Percentiles rank a stretch among this genome's conserved stretches.
Conservation (phyloP, 371 early-diverging fungal genomes). For the Blastocladiella emersonii region DNA sequence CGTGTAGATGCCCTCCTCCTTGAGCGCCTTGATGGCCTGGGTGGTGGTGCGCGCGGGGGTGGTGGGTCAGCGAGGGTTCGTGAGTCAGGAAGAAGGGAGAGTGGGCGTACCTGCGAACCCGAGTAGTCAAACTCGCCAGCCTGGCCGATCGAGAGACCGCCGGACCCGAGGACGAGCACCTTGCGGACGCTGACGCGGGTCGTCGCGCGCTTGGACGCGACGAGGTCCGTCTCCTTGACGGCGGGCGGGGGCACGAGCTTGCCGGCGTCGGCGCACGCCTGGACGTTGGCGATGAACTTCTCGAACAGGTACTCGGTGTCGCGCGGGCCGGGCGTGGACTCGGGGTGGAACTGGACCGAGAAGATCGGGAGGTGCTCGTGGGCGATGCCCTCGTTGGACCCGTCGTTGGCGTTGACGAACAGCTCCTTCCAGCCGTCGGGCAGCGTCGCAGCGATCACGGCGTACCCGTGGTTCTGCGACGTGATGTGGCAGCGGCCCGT, state of each 20-base stretch:
- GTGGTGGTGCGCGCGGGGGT: too few relatives aligned
- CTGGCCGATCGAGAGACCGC: conserved; percentile 90
- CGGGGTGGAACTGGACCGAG: conserved; percentile 97
- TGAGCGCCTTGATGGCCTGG: conserved; percentile 90
- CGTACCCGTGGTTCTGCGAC: conserved; percentile 91
- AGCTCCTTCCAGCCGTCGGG: conserved; percentile 66
- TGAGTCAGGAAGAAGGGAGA: conserved; percentile 7
- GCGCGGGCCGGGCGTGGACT: conserved; percentile 91
- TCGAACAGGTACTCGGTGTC: conserved; percentile 93
- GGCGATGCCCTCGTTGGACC: conserved; percentile 92
- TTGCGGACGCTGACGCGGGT: neutral
- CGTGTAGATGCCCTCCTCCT: conserved; percentile 74
- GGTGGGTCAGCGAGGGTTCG: conserved; percentile 34
- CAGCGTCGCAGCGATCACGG: conserved; percentile 71
- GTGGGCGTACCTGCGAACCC: conserved; percentile 24
- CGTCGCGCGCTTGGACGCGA: neutral
- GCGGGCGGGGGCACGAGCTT: conserved; percentile 63
- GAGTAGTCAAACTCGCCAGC: conserved; percentile 97
- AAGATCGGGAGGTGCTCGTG: conserved; percentile 79
- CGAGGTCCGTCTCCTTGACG: conserved; percentile 17
- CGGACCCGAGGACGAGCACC: conserved; percentile 83
- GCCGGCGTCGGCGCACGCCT: conserved; percentile 53
- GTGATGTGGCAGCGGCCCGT: conserved; percentile 94
- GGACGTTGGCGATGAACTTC: conserved; percentile 63
- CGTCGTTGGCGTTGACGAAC: conserved; percentile 95